Evolutionary conservation across 441 rosid species (phyloP), one percentile per base, ranked within the genome.

Genomic region (Hura crepitans): DNA sequence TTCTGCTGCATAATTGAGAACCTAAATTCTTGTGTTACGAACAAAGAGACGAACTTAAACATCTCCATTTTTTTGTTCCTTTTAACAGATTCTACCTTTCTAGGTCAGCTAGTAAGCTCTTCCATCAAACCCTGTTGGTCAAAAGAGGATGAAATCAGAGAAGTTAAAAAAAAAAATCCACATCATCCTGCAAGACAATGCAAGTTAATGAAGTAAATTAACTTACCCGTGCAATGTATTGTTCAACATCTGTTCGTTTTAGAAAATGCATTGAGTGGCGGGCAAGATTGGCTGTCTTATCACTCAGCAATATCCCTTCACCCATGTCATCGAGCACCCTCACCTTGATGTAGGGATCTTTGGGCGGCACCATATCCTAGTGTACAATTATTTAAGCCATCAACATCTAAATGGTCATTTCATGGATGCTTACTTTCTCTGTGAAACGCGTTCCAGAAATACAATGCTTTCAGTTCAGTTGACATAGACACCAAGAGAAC

Each of bases 281-380:
- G 10, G 93, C 78, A 54, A 94, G 91, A 84, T 89, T 89, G 64
- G 95, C 89, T 35, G 87, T 79, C 76, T 67, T 78, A 60, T 88
- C 94, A 56, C 88, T 83, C 30, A 89, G 78, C 57, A 91, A 74
- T 69, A 88, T 83, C 63, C 87, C 97, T 33, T 84, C 82, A 62
- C 90, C 98, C 39, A 94, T 83, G 74, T 89, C 91, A 58, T 86
- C 93, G 35, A 91, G 81, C 43, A 91, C 90, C 73, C 97, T 86
- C 70, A 91, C 96, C 80, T 91, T 87, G 62, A 91, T 84, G 83
- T 88, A 93, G 50, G 98, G 96, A 78, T 93, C 98, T 75, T 91
- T 93, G 9, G 98, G 95, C 13, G 98, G 97, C 76, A 91, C 98
- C 96, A 87, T 91, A 78, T 91, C 98, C 74, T 88, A 77, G 35